Conservation (phyloP, 139 green algal species). For the Coelastrella sp. region DNA sequence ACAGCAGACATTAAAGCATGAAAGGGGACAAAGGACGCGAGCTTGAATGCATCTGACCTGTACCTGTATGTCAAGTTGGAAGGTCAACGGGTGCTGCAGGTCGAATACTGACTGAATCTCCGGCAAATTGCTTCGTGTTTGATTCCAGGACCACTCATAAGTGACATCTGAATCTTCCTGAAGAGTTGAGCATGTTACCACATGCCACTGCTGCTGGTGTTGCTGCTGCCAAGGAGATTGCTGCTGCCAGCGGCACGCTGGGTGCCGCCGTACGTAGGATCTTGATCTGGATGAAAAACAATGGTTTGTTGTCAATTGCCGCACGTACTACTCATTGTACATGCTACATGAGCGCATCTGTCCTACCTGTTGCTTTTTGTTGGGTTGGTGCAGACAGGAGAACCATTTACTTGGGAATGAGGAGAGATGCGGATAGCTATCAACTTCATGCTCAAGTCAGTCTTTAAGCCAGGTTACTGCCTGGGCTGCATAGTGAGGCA, state of each 20-base stretch:
- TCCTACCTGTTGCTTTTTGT: too few species aligned
- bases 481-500: too few species aligned
- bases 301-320: too few species aligned
- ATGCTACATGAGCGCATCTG: too few species aligned
- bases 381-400: too few species aligned
- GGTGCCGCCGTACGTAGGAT: too few species aligned
- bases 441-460: too few species aligned
- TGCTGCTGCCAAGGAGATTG: neutral
- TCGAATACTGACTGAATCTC: constrained; percentile 12
- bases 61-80: neutral
- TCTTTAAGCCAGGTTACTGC: too few species aligned
- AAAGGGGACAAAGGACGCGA: neutral
- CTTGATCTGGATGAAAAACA: too few species aligned
- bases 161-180: neutral
- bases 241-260: neutral
- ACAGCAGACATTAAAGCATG: neutral
- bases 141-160: constrained; percentile 41
- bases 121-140: neutral
- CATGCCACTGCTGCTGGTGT: neutral
- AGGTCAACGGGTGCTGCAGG: neutral
- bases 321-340: too few species aligned
- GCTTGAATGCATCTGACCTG: neutral
- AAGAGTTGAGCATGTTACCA: neutral
- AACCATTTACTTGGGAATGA: too few species aligned
- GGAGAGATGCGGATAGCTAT: too few species aligned